These are phyloP conservation scores for Corchorus olitorius DNA, from an alignment of 345 rosid genomes.

Conservation along the genomic window DNA sequence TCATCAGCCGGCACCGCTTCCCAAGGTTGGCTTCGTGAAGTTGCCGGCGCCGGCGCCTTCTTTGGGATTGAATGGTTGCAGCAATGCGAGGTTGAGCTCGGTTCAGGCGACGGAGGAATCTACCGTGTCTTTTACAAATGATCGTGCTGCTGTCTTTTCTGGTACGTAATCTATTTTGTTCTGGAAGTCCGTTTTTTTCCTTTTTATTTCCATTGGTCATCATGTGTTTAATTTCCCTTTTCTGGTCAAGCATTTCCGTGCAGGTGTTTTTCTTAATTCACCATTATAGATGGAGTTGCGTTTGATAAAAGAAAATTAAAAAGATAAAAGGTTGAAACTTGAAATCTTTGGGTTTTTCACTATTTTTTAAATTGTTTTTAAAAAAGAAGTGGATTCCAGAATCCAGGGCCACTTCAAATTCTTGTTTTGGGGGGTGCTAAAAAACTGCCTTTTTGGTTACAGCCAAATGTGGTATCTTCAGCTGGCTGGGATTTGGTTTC, in stretches of 20 bases:
- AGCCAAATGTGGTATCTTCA: background rate
- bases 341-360: background rate
- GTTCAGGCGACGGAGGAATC: conserved; percentile 53
- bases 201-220: background rate
- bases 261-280: background rate
- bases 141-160: conserved; percentile 30
- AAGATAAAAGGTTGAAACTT: background rate
- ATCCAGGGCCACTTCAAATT: too few relatives aligned
- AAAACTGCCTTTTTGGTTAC: background rate
- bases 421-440: background rate
- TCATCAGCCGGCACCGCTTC: conserved; percentile 9
- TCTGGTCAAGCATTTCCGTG: background rate
- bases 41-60: conserved; percentile 13
- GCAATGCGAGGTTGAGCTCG: conserved; percentile 30
- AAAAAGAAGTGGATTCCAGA: background rate
- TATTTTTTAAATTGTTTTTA: background rate
- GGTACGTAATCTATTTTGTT: conserved; percentile 30
- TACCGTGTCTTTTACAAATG: conserved; percentile 27
- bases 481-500: conserved; percentile 10
- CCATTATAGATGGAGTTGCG: background rate
- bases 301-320: background rate
- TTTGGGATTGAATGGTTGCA: conserved; percentile 12
- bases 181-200: background rate
- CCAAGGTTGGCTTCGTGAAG: conserved; percentile 27
- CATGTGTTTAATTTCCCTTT: conserved; percentile 2